Conservation (phyloP, 371 early-diverging fungal species). For the Mucor velutinosus region DNA sequence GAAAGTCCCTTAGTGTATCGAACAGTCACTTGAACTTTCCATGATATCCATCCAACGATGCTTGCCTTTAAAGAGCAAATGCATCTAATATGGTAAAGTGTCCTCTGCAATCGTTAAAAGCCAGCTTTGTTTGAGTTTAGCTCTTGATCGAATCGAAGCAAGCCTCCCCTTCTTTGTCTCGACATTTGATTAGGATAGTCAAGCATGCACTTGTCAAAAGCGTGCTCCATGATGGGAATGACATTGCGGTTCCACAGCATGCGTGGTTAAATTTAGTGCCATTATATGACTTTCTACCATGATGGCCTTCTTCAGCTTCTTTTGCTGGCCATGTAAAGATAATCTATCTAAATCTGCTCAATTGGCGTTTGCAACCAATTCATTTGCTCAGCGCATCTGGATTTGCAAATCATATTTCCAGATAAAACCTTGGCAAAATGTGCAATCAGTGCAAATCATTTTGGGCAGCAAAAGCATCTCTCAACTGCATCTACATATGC, state of each 20-base stretch:
- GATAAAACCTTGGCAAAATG: too few relatives aligned
- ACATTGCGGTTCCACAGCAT: slow-evolving; percentile 3
- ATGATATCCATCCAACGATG: background rate
- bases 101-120: background rate
- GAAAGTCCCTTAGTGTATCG: background rate
- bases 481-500: too few relatives aligned
- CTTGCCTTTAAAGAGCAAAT: background rate
- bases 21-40: background rate
- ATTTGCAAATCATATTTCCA: too few relatives aligned
- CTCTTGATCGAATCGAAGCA: background rate
- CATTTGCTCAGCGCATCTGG: too few relatives aligned
- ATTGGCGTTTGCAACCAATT: too few relatives aligned
- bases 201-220: slow-evolving; percentile 1
- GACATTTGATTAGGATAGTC: too few relatives aligned
- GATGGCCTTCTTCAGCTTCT: too few relatives aligned
- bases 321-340: too few relatives aligned
- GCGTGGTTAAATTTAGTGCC: background rate
- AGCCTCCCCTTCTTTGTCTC: background rate
- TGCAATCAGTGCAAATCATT: too few relatives aligned
- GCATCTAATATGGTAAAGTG: background rate
- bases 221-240: background rate
- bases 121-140: background rate
- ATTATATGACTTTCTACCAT: too few relatives aligned
- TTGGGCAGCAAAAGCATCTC: too few relatives aligned
- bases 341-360: too few relatives aligned